These are phyloP conservation scores for Aureobasidium leucospermi DNA, from an alignment of 2,329 filamentous ascomycete species.

Conservation along the genomic window DNA sequence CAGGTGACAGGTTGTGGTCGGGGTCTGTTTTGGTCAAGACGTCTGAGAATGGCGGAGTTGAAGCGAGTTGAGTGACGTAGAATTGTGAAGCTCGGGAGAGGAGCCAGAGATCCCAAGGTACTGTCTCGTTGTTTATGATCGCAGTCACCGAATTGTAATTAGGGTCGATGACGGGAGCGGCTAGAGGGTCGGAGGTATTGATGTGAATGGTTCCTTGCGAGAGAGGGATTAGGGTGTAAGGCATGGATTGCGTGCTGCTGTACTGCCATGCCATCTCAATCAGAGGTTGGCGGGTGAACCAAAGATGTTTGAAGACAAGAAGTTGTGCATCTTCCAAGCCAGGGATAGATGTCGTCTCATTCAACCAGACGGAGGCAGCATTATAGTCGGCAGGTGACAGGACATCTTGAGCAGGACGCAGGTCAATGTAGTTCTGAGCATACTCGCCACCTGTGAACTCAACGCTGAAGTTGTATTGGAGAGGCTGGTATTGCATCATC, in stretches of 20 bases:
- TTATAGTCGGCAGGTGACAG: conserved; percentile 8
- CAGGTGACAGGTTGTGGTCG: not conserved
- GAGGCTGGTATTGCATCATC: conserved; percentile 8
- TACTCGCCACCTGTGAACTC: conserved; percentile 13
- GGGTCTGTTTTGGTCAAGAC: not conserved
- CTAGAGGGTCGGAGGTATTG: conserved; percentile 18
- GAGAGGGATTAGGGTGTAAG: conserved; percentile 13
- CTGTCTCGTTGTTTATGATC: not conserved
- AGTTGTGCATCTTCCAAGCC: conserved; percentile 13
- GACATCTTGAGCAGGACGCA: conserved; percentile 7
- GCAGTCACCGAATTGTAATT: conserved; percentile 7
- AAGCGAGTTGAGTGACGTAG: conserved; percentile 1
- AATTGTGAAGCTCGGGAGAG: not conserved
- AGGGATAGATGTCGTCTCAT: not conserved
- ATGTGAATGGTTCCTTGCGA: conserved; percentile 14
- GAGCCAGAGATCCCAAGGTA: conserved; percentile 1
- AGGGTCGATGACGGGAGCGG: conserved; percentile 26
- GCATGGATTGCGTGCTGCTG: conserved; percentile 13
- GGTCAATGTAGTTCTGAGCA: conserved; percentile 15
- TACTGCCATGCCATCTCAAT: conserved; percentile 17
- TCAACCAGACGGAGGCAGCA: conserved; percentile 12
- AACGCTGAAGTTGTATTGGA: conserved; percentile 9
- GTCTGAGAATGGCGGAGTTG: not conserved
- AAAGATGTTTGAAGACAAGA: conserved; percentile 14
- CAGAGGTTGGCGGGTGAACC: conserved; percentile 13